These are phyloP conservation scores for Kodamaea alishanica DNA, from an alignment of 1,139 yeast genomes.

Conservation along the genomic window DNA sequence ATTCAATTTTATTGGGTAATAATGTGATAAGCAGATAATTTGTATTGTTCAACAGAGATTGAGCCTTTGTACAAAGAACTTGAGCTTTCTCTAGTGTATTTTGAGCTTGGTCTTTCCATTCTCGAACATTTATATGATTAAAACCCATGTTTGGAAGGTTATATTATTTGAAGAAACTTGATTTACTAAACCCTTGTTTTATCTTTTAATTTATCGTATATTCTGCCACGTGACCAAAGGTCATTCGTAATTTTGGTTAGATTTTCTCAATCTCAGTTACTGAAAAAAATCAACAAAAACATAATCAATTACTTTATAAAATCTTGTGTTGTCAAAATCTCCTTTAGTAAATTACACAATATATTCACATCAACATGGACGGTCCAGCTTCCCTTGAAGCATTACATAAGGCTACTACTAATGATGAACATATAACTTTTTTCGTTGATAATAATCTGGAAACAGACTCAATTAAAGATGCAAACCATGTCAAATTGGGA, in stretches of 20 bases:
- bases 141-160: conserved; percentile 4
- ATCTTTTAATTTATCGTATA: background rate
- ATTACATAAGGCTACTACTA: conserved; percentile 21
- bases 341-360: too few species aligned
- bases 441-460: conserved; percentile 12
- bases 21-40: conserved; percentile 19
- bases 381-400: conserved; percentile 13
- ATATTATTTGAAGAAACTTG: conserved; percentile 6
- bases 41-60: conserved; percentile 25
- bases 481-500: conserved; percentile 35
- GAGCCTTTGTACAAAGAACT: conserved; percentile 32
- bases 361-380: conserved; percentile 7
- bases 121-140: conserved; percentile 6
- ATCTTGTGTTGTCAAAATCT: too few species aligned
- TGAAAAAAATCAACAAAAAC: too few species aligned
- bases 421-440: conserved; percentile 24
- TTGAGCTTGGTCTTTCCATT: conserved; percentile 33
- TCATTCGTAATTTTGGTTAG: background rate
- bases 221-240: background rate
- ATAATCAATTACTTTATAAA: too few species aligned
- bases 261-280: too few species aligned
- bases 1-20: conserved; percentile 24
- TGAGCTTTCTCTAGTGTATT: conserved; percentile 30
- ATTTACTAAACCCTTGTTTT: background rate
- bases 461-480: conserved; percentile 32